Evolutionary conservation across 2,329 filamentous ascomycete genomes (phyloP), one percentile per base, ranked within the genome.

Genomic region (Colletotrichum tofieldiae): DNA sequence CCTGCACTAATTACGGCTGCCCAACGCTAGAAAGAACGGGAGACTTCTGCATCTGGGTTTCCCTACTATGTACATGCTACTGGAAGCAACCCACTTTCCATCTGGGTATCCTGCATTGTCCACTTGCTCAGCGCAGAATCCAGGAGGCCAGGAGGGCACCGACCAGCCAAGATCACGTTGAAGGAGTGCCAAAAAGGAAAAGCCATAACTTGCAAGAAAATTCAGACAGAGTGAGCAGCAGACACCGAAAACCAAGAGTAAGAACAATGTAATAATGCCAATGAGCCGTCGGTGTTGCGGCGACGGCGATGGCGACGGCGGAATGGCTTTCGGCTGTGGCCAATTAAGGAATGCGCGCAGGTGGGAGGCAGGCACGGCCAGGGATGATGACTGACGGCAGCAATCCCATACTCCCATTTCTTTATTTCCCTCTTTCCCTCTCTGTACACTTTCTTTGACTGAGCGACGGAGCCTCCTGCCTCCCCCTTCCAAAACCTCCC

Each of bases 351-450:
- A 52, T 59, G 58, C 37, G 43, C 49, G 23, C 20, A 37, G 18
- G 51, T 32, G 51, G 29, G 41, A 62, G 65, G 43, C 29, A 62
- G 65, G 43, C 29, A 71, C 55, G 65, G 43, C 51, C 51, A 71
- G 69, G 69, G 69, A 63, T 68, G 37, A 35, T 49, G 23, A 59
- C 39, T 43, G 39, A 45, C 39, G 39, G 37, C 39, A 18, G 63
- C 52, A 14, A 49, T 65, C 51, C 54, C 52, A 23, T 58, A 49
- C 6, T 43, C 3, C 16, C 6, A 14, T 43, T 18, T 43, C 16
- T 43, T 5, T 43, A 16, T 43, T 11, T 43, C 41, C 7, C 16
- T 20, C 41, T 43, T 14, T 49, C 41, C 47, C 20, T 47, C 43
- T 43, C 20, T 43, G 23, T 26, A 26, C 14, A 32, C 37, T 43